These are phyloP conservation scores for Tagetes patula DNA, from an alignment of 129 eudicot species.

Conservation along the genomic window DNA sequence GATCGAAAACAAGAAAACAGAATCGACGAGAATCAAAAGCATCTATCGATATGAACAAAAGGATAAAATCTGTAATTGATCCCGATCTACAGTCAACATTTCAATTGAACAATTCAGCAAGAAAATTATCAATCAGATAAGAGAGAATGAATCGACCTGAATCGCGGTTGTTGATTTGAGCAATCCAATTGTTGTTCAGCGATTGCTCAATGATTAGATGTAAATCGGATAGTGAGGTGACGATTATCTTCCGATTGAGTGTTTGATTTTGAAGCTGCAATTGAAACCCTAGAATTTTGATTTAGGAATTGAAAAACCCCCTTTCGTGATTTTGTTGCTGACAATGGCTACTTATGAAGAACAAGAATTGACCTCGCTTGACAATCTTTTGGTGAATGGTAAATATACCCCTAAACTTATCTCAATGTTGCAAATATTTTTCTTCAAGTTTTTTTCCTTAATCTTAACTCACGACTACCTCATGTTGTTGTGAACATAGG, in stretches of 20 bases:
- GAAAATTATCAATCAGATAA: slow-evolving; percentile 21
- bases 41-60: slow-evolving; percentile 13
- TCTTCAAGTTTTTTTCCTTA: neutral
- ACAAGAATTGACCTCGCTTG: slow-evolving; percentile 31
- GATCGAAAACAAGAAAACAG: slow-evolving; percentile 8
- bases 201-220: slow-evolving; percentile 23
- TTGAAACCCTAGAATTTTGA: slow-evolving; percentile 38
- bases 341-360: slow-evolving; percentile 33
- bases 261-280: slow-evolving; percentile 13
- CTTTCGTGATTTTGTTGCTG: slow-evolving; percentile 8
- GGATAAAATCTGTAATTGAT: neutral
- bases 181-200: slow-evolving; percentile 14
- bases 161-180: slow-evolving; percentile 28
- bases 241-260: slow-evolving; percentile 24
- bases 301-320: slow-evolving; percentile 36
- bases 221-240: neutral
- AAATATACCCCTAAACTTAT: slow-evolving; percentile 16
- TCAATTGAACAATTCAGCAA: slow-evolving; percentile 18
- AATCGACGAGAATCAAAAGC: slow-evolving; percentile 11
- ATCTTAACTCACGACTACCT: too few relatives aligned
- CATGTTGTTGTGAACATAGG: too few relatives aligned
- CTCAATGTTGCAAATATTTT: slow-evolving; percentile 17
- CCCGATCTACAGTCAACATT: slow-evolving; percentile 17
- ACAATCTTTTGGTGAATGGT: slow-evolving; percentile 18
- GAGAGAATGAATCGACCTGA: slow-evolving; percentile 37